Base-by-base conservation (phyloP, 169 alveolate species). In the Amoebophrya sp. region DNA sequence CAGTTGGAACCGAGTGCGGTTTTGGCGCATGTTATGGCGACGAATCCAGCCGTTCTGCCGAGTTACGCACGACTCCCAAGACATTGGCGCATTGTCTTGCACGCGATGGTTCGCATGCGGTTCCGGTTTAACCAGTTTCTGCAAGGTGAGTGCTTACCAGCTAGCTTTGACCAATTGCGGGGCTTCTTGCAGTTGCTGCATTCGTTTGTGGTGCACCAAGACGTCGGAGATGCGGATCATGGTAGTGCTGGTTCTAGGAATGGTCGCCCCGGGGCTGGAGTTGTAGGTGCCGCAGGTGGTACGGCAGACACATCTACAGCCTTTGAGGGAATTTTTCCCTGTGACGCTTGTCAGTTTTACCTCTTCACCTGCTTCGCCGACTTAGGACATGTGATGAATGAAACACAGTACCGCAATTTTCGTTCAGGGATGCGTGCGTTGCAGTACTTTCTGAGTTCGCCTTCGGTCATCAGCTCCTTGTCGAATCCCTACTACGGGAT, bases 71-170 rank as follows among this genome's bases (percentile, higher is more conserved):
- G 92, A 65, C 78, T 90, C 83, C 92, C 92, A 0, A 34, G 41
- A 18, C 26, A 6, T 41, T 90, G 65, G 83, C 92, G 47, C 83
- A 39, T 41, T 40, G 41, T 90, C n/a, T 23, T 90, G 12, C 53
- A 90, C 36, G 29, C 40, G 41, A 29, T 65, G n/a, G 14, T 90
- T 0, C 39, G 38, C n/a, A 65, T 90, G 92, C 78, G 65, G 92
- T 90, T 90, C 78, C 53, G 65, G 83, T 90, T 90, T 38, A 65
- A 65, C 41, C 92, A 90, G 92, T 90, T 90, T 90, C 78, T 90
- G 78, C 92, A 90, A 41, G 41, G 41, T 78, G 92, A 90, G 65
- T 41, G 65, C 55, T n/a, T 90, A 41, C 92, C 92, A 26, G 92
- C 92, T 29, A 26, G 38, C 36, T 36, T 65, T 6, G 83, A 65